phyloP scores from a whole-genome alignment of 78 protist species.

The Pigoraptor vietnamica region DNA sequence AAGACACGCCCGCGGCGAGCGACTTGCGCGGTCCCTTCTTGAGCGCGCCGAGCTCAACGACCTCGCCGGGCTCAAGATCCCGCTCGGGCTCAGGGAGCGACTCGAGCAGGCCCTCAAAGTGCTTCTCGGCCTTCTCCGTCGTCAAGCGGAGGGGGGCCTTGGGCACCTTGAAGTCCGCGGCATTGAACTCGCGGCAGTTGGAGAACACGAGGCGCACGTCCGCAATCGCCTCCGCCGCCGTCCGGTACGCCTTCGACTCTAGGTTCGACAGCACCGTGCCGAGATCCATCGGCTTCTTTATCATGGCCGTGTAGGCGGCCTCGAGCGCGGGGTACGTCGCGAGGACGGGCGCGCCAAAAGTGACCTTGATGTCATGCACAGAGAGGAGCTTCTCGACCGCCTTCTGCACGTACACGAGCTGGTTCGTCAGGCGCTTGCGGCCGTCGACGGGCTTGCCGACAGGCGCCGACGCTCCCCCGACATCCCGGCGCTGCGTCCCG shows the following conservation, averaged over 20 bases:
- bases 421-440: neutral
- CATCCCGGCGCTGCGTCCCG: neutral
- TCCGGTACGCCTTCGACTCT: neutral
- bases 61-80: neutral
- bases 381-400: neutral
- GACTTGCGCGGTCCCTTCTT: neutral
- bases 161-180: neutral
- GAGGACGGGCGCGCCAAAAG: neutral
- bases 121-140: neutral
- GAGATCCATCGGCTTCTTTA: conserved; percentile 27
- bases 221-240: neutral
- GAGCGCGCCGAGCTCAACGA: neutral
- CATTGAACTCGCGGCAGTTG: conserved; percentile 15
- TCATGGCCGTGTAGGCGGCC: neutral
- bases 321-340: neutral
- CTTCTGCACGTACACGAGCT: neutral
- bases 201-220: conserved; percentile 26
- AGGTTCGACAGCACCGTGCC: conserved; percentile 1
- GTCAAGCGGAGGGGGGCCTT: neutral
- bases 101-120: neutral
- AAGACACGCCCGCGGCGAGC: neutral
- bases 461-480: neutral
- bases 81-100: neutral
- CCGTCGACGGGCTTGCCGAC: neutral
- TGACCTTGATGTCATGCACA: neutral